Evolutionary conservation across 2,329 filamentous ascomycete species (phyloP), one percentile per base, ranked within the genome.

Genomic region (Aureobasidium subglaciale): DNA sequence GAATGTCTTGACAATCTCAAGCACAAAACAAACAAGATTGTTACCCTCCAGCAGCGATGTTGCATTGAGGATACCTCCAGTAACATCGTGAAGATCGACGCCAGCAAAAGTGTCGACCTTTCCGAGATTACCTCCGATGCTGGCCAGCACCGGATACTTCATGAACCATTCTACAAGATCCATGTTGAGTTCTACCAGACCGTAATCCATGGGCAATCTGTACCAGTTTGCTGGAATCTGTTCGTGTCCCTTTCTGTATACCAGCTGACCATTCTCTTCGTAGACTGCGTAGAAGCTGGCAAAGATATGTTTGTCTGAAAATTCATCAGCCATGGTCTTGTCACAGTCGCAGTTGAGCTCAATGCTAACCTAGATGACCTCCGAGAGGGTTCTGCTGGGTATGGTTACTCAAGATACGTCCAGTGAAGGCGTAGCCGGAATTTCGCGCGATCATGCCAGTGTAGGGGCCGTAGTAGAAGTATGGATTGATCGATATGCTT

Each of bases 21-120:
- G 68, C 5, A 63, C 68, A 58, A 75, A 74, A 59, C 76, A 79
- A 13, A 71, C 48, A 2, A 73, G 63, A 61, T 80, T 78, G 65
- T 80, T 77, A 9, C 73, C 74, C 56, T 79, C 58, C 0, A 73
- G 61, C 0, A 79, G 64, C 10, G 65, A 72, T 7, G 62, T 58
- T 4, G 63, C 57, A 60, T 76, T 78, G 58, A 74, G 70, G 0
- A 78, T 63, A 16, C 72, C 73, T 11, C 67, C 67, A 11, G 69
- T 71, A 6, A 75, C 56, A 43, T 73, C 62, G 9, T 46, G 55
- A 6, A 70, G 58, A 48, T 73, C 62, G 18, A 73, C 55, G 3
- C 68, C 68, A 34, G 64, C 63, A 59, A 71, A 71, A 10, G 64
- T 63, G 59, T 70, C 64, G 1, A 59, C 54, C 4, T 54, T 66